These are phyloP conservation scores for Phytopythium montanum DNA, from an alignment of 352 stramenopile genomes.

Conservation along the genomic window DNA sequence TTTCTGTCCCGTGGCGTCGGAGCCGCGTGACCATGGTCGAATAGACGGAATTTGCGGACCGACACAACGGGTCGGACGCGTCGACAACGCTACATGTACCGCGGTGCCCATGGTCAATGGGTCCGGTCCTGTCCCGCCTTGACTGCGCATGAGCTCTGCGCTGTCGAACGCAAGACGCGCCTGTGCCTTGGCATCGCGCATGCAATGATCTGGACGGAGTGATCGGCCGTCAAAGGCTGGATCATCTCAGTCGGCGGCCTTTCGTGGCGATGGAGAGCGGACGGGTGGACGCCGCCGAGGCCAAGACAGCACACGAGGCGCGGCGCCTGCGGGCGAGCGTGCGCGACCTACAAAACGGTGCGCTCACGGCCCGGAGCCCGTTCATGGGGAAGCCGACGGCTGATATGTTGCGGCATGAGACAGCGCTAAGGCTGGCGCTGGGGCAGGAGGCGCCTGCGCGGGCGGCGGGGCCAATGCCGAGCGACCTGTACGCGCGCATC, in stretches of 20 bases:
- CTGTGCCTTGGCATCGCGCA: too few species aligned
- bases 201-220: too few species aligned
- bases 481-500: constrained; percentile 32
- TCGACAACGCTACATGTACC: too few species aligned
- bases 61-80: neutral
- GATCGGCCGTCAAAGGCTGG: too few species aligned
- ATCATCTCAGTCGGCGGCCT: too few species aligned
- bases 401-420: neutral
- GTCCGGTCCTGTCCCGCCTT: neutral
- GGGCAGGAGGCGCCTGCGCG: constrained; percentile 12
- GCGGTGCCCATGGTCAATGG: neutral
- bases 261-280: too few species aligned
- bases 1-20: too few species aligned
- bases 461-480: neutral
- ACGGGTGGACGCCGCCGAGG: neutral
- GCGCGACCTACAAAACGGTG: constrained; percentile 35
- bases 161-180: too few species aligned
- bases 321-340: constrained; percentile 32
- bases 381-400: neutral
- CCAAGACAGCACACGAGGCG: constrained; percentile 19
- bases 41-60: constrained; percentile 2
- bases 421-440: constrained; percentile 22
- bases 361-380: neutral
- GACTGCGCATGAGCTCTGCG: too few species aligned
- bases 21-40: neutral